Base-by-base conservation (phyloP, 441 rosid genomes). In the Aleurites moluccanus region DNA sequence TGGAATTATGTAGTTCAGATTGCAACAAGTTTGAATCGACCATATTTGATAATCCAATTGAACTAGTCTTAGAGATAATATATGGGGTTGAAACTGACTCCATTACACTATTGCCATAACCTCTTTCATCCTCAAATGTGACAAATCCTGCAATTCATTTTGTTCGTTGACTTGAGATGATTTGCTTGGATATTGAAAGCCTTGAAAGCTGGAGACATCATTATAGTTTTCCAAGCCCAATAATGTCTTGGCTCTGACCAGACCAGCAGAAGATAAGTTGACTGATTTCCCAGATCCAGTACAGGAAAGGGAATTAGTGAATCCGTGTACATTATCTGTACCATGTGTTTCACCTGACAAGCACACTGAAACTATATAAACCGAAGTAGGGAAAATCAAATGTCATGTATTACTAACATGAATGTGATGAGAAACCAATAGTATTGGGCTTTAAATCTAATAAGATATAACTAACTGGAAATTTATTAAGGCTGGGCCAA, bases 221-320 rank as follows among this genome's bases (percentile, higher is more conserved):
- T 67, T 81, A 69, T 82, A 89, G 53, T 82, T 84, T 59, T 86
- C 91, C 81, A 86, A 72, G 62, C 96, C 96, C 83, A 93, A 75
- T 83, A 96, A 77, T 44, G 79, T 82, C 88, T 86, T 92, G 77
- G 98, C 98, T 86, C 87, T 92, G 40, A 82, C 77, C 63, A 93
- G 67, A 74, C 96, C 91, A 55, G 88, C 81, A 69, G 96, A 84
- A 74, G 99, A 88, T 74, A 88, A 73, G 72, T 67, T 78, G 40
- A 93, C 93, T 77, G 69, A 79, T 80, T 90, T 93, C 73, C 98
- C 96, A 28, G 97, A 93, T 40, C 88, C 98, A 68, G 97, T 90
- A 79, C 87, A 90, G 83, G 93, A 93, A 75, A 88, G 79, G 67
- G 92, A 81, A 67, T 79, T 82, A 73, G 87, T 72, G 49, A 63